A percentile compares a stretch with the other conserved stretches of the same genome.
Conservation (phyloP, 1,284 basidiomycete genomes). For the Ganoderma boninense region DNA sequence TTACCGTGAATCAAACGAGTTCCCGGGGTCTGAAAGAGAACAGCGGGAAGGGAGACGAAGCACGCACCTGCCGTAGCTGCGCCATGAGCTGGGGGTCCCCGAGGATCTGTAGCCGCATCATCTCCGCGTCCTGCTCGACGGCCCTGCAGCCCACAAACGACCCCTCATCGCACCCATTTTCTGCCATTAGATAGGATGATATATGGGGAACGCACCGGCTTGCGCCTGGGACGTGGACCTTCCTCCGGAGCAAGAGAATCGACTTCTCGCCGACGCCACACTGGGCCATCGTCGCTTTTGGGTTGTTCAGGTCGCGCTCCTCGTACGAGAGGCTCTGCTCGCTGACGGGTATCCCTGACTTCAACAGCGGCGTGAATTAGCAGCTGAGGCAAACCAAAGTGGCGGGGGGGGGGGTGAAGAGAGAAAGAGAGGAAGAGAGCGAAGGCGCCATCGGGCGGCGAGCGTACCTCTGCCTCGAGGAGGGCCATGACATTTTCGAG, state of each 20-base stretch:
- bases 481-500: slow-evolving; percentile 90
- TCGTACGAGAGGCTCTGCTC: slow-evolving; percentile 79
- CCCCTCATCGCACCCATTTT: background rate
- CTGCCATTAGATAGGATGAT: too few species aligned
- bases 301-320: slow-evolving; percentile 67
- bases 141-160: slow-evolving; percentile 47
- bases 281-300: slow-evolving; percentile 70
- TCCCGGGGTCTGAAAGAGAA: background rate
- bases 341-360: slow-evolving; percentile 72
- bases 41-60: slow-evolving; percentile 2
- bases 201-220: slow-evolving; percentile 59
- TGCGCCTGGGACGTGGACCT: slow-evolving; percentile 64
- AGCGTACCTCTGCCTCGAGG: slow-evolving; percentile 86
- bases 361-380: slow-evolving; percentile 1
- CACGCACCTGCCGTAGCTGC: slow-evolving; percentile 72
- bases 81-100: slow-evolving; percentile 85
- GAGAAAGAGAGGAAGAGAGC: too few species aligned
- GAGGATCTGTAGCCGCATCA: slow-evolving; percentile 88
- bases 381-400: too few species aligned
- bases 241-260: slow-evolving; percentile 74
- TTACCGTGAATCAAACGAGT: background rate
- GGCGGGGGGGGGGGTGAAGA: too few species aligned
- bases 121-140: slow-evolving; percentile 84
- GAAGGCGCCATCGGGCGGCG: background rate
- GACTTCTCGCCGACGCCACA: slow-evolving; percentile 69